These are phyloP conservation scores for Hypoxylon rickii DNA, from an alignment of 495 filamentous ascomycete genomes.

Conservation along the genomic window DNA sequence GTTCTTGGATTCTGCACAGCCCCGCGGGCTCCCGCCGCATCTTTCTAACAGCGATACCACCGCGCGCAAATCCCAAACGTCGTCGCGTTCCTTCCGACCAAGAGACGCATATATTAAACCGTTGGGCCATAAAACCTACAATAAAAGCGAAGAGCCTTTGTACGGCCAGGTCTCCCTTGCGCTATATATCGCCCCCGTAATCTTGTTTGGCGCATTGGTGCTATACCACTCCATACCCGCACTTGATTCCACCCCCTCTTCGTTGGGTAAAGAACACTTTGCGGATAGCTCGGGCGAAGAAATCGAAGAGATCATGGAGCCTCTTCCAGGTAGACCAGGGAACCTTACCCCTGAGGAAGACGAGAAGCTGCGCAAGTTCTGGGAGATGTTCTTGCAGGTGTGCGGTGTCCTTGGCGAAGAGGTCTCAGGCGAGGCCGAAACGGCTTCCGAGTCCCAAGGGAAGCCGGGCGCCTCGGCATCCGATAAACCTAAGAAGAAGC, in stretches of 20 bases:
- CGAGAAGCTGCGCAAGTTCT: slow-evolving; percentile 84
- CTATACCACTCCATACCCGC: slow-evolving; percentile 2
- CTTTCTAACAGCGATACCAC: slow-evolving; percentile 4
- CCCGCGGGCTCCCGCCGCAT: slow-evolving; percentile 13
- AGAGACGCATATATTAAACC: slow-evolving; percentile 1
- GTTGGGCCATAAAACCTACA: not conserved
- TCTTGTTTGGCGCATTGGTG: slow-evolving; percentile 16
- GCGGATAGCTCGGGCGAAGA: slow-evolving; percentile 1
- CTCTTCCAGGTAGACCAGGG: slow-evolving; percentile 76
- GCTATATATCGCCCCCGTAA: slow-evolving; percentile 26
- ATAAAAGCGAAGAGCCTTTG: not conserved
- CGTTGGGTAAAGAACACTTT: not conserved
- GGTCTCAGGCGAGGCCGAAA: slow-evolving; percentile 30
- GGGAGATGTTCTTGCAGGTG: slow-evolving; percentile 75
- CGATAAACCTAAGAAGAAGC: slow-evolving; percentile 75
- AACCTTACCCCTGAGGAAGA: slow-evolving; percentile 89
- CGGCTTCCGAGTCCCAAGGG: slow-evolving; percentile 31
- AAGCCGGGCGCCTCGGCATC: slow-evolving; percentile 34
- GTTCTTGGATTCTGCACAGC: slow-evolving; percentile 26
- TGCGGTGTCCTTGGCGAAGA: slow-evolving; percentile 66
- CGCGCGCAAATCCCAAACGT: slow-evolving; percentile 5
- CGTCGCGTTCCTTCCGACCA: slow-evolving; percentile 2
- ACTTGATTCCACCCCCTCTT: not conserved
- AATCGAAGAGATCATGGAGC: slow-evolving; percentile 41
- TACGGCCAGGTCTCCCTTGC: slow-evolving; percentile 21